phyloP scores from a whole-genome alignment of 2,329 filamentous ascomycete species.

The Talaromyces verruculosus region DNA sequence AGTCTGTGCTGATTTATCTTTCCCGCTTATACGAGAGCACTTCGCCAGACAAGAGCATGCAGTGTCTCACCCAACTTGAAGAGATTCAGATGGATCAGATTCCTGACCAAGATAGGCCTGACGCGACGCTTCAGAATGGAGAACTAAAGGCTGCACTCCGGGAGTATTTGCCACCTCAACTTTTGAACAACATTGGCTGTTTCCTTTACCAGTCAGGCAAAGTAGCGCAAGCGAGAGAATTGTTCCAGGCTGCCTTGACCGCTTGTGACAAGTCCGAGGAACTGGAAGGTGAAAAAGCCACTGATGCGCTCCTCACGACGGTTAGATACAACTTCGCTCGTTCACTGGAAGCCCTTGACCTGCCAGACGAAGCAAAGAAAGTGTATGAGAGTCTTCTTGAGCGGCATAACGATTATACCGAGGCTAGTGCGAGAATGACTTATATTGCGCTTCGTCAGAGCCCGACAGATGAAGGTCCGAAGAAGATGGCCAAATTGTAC shows the following conservation, averaged over 20 bases:
- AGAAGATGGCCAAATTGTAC: conserved; percentile 80
- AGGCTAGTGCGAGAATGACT: conserved; percentile 82
- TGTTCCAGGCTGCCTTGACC: conserved; percentile 89
- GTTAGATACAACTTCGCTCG: conserved; percentile 96
- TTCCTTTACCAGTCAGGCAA: conserved; percentile 90
- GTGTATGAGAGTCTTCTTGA: conserved; percentile 84
- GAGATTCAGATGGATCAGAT: conserved; percentile 82
- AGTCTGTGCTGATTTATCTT: conserved; percentile 86
- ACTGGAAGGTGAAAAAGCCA: conserved; percentile 64
- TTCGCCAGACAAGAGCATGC: conserved; percentile 83
- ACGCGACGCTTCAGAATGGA: conserved; percentile 60
- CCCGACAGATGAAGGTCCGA: conserved; percentile 81
- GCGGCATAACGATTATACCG: conserved; percentile 87
- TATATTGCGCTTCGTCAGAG: conserved; percentile 83
- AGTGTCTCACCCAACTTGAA: conserved; percentile 89
- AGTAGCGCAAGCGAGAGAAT: conserved; percentile 72
- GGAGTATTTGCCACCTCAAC: conserved; percentile 78
- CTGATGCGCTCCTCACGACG: conserved; percentile 87
- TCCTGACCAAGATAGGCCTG: conserved; percentile 65
- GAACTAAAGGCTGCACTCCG: conserved; percentile 62
- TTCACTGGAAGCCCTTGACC: conserved; percentile 82
- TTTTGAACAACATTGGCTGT: conserved; percentile 96
- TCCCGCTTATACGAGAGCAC: conserved; percentile 86
- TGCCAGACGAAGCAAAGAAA: conserved; percentile 78
- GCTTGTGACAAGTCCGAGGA: conserved; percentile 67